These are phyloP conservation scores for Umbilicus rupestris DNA, from an alignment of 164 flowering plant genomes.

Conservation along the genomic window DNA sequence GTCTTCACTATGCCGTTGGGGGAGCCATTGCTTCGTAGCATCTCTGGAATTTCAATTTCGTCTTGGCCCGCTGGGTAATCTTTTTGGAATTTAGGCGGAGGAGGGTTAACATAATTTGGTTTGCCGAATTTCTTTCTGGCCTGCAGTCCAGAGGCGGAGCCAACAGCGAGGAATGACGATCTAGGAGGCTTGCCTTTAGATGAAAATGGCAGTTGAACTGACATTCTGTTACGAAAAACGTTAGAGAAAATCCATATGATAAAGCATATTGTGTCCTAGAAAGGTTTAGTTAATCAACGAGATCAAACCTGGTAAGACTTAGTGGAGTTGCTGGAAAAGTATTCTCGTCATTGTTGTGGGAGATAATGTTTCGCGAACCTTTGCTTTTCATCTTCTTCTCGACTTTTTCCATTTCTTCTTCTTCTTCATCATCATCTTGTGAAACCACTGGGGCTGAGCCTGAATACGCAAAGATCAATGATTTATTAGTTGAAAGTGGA, in stretches of 20 bases:
- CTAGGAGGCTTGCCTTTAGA: constrained; percentile 13
- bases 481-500: background rate
- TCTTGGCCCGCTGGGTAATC: background rate
- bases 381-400: constrained; percentile 1
- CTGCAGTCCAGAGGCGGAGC: constrained; percentile 8
- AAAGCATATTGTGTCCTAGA: background rate
- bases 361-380: background rate
- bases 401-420: background rate
- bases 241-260: background rate
- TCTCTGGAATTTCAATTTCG: constrained; percentile 12
- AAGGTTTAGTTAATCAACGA: background rate
- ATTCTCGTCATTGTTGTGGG: background rate
- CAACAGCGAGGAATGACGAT: constrained; percentile 11
- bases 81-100: constrained; percentile 9
- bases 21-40: constrained; percentile 10
- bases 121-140: constrained; percentile 6
- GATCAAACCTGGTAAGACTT: background rate
- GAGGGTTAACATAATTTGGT: background rate
- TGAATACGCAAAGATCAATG: background rate
- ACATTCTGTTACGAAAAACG: constrained; percentile 9
- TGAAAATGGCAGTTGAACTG: constrained; percentile 4
- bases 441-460: background rate
- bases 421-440: constrained; percentile 2
- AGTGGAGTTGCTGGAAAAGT: background rate
- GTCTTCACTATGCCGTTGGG: constrained; percentile 10